A percentile compares a stretch with the other conserved stretches of the same genome.
Evolutionary conservation across 2,329 filamentous ascomycete species (phyloP).

Genomic region (Fusarium sp.): DNA sequence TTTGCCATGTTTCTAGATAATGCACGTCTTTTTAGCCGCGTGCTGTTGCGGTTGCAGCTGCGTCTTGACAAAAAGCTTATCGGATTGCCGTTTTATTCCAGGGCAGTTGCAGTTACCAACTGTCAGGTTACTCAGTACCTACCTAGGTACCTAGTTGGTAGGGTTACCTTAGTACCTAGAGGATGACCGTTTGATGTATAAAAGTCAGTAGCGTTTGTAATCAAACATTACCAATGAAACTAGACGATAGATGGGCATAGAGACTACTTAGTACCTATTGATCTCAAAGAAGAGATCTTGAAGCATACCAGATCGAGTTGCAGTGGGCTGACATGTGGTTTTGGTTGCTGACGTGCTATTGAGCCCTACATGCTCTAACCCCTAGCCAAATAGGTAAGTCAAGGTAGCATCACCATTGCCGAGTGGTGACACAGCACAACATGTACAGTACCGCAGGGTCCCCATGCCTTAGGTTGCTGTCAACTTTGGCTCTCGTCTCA

Average conservation of each 20-base stretch:
- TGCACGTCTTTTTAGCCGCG: constrained; percentile 33
- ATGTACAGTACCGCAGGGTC: neutral
- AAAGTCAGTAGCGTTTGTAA: neutral
- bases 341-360: constrained; percentile 31
- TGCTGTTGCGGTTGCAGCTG: neutral
- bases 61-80: constrained; percentile 19
- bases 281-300: constrained; percentile 2
- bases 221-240: constrained; percentile 1
- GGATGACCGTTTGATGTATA: neutral
- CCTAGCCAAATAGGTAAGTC: constrained; percentile 3
- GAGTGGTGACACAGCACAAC: constrained; percentile 27
- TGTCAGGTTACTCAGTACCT: neutral
- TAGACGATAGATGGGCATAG: neutral
- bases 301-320: constrained; percentile 13
- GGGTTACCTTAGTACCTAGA: too few species aligned
- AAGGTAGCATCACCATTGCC: constrained; percentile 31
- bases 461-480: too few species aligned
- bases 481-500: neutral
- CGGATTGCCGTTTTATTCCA: constrained; percentile 16
- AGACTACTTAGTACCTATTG: neutral
- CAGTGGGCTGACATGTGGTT: constrained; percentile 23
- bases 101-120: constrained; percentile 5
- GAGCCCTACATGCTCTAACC: constrained; percentile 17
- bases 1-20: constrained; percentile 34
- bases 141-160: too few species aligned